Evolutionary conservation across 805 yeast genomes (phyloP).

Genomic region (Torulaspora quercuum): DNA sequence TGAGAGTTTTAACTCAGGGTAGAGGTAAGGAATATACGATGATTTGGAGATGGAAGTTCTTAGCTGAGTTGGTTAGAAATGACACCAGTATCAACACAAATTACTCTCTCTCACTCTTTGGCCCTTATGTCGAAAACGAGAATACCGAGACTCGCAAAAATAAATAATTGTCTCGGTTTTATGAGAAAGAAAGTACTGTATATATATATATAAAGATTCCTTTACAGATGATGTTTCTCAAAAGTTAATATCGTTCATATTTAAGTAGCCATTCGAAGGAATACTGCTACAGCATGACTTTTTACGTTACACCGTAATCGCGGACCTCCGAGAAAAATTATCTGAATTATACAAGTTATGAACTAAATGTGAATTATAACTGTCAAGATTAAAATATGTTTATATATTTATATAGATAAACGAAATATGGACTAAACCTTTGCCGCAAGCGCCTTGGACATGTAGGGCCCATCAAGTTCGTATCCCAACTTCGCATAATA

Average conservation of each 20-base stretch:
- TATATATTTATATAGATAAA: too few species aligned
- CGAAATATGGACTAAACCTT: neutral
- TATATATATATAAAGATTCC: constrained; percentile 3
- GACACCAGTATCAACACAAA: constrained; percentile 22
- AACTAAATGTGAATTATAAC: constrained; percentile 6
- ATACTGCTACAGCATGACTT: too few species aligned
- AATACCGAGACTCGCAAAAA: constrained; percentile 10
- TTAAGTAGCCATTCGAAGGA: too few species aligned
- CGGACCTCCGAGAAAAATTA: too few species aligned
- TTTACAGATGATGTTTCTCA: too few species aligned
- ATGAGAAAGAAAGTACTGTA: too few species aligned
- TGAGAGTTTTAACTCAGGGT: constrained; percentile 63
- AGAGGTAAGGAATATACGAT: constrained; percentile 53
- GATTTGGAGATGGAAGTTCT: constrained; percentile 54
- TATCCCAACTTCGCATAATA: constrained; percentile 92
- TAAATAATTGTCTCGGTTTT: constrained; percentile 9
- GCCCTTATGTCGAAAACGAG: constrained; percentile 10
- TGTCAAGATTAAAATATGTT: too few species aligned
- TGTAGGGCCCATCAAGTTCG: constrained; percentile 89
- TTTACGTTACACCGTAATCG: too few species aligned
- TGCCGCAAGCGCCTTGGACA: constrained; percentile 60
- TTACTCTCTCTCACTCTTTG: constrained; percentile 22
- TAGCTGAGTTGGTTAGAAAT: constrained; percentile 48
- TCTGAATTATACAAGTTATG: neutral
- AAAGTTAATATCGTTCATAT: too few species aligned